phyloP scores from a whole-genome alignment of 1,284 basidiomycete genomes.

The Earliella scabrosa region DNA sequence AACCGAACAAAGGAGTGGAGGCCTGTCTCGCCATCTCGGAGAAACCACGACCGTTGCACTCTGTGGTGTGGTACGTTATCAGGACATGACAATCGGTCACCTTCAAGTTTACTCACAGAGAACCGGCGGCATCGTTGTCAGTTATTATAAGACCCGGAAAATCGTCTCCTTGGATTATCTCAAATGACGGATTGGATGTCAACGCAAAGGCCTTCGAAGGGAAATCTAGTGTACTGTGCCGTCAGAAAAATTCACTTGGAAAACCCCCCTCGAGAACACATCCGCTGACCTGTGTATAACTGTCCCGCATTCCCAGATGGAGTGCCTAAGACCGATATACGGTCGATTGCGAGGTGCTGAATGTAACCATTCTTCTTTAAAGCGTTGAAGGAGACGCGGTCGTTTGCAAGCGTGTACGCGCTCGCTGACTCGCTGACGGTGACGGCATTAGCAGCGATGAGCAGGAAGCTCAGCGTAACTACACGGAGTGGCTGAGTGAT shows the following conservation, averaged over 20 bases:
- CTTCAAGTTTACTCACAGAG: constrained; percentile 8
- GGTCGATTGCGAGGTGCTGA: constrained; percentile 17
- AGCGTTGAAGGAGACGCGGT: constrained; percentile 16
- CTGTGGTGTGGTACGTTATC: neutral
- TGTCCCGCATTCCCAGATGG: constrained; percentile 19
- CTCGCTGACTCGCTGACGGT: constrained; percentile 15
- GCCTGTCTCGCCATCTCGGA: constrained; percentile 31
- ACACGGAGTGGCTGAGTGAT: neutral
- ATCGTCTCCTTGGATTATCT: constrained; percentile 14
- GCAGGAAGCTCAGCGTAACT: neutral
- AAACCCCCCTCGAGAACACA: too few relatives aligned
- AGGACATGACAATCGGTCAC: neutral
- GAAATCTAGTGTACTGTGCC: constrained; percentile 11
- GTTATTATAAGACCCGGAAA: constrained; percentile 23
- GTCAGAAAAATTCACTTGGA: too few relatives aligned
- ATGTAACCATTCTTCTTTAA: constrained; percentile 24
- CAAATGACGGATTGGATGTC: constrained; percentile 1
- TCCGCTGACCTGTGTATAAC: constrained; percentile 19
- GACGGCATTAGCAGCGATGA: constrained; percentile 1
- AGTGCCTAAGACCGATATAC: constrained; percentile 18
- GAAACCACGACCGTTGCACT: constrained; percentile 34
- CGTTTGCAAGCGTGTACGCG: constrained; percentile 11
- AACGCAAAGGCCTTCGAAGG: constrained; percentile 19
- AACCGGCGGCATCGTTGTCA: constrained; percentile 21
- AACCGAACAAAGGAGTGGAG: constrained; percentile 33